Conservation (phyloP, 805 yeast species). For the Cephaloascus albidus region DNA sequence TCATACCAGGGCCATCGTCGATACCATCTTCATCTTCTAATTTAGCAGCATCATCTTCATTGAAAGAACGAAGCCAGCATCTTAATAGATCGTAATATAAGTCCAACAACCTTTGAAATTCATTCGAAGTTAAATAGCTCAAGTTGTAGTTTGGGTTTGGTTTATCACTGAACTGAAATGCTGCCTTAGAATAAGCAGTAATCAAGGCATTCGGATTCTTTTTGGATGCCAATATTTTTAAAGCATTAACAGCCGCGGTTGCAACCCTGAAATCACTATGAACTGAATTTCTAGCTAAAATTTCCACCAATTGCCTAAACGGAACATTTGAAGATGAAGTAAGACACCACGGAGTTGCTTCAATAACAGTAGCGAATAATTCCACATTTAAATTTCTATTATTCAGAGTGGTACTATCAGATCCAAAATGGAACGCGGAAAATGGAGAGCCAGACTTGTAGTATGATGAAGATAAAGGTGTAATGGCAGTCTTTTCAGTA, state of each 20-base stretch:
- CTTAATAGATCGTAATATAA: conserved; percentile 72
- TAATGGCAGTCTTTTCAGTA: conserved; percentile 19
- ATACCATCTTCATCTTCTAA: conserved; percentile 12
- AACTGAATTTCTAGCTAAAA: conserved; percentile 66
- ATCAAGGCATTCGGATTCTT: conserved; percentile 64
- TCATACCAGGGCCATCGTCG: conserved; percentile 22
- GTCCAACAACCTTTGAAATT: conserved; percentile 49
- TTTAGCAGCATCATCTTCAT: conserved; percentile 8
- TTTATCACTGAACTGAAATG: conserved; percentile 73
- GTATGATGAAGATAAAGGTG: conserved; percentile 21
- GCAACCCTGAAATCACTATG: conserved; percentile 60
- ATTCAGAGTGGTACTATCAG: conserved; percentile 25
- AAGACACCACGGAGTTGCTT: conserved; percentile 65
- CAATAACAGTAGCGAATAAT: conserved; percentile 60
- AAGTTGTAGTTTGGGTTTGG: conserved; percentile 46
- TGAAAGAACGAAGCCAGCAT: conserved; percentile 72
- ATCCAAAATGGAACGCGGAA: conserved; percentile 26
- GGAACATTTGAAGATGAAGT: conserved; percentile 35
- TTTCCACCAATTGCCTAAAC: conserved; percentile 60
- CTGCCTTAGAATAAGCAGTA: conserved; percentile 67
- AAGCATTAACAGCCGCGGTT: conserved; percentile 50
- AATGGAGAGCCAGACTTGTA: conserved; percentile 20
- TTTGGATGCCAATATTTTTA: conserved; percentile 57
- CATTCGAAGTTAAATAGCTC: conserved; percentile 50
- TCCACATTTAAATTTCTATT: conserved; percentile 38